Evolutionary conservation across 2,329 filamentous ascomycete genomes (phyloP), one percentile per base, ranked within the genome.

Genomic region (Sporothrix variecibatus): DNA sequence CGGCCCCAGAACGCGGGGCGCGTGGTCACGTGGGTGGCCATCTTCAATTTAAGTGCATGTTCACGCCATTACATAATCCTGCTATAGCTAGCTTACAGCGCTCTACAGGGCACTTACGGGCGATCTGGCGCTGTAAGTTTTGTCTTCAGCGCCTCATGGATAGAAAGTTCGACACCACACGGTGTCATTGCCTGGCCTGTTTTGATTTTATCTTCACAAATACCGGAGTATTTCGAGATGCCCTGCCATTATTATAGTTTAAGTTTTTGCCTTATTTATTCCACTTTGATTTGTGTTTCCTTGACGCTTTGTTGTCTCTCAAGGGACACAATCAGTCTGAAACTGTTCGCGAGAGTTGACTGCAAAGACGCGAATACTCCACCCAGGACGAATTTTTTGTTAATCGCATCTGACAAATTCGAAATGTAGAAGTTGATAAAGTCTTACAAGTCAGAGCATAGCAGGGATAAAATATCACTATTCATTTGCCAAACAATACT

Each of bases 1-100:
- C 62, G 40, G 28, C 4, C 15, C 43, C 26, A 51, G 43, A 31
- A 51, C 65, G 65, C 65, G 65, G 65, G 65, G 65, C 65, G 65
- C 65, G 65, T 68, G 26, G 28, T 68, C 65, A 68, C 65, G 65
- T 68, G 65, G 2, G 26, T 5, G 7, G n/a, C n/a, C 15, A 34
- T 17, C 17, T 15, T 38, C 58, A 23, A 67, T 28, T 46, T 46
- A 67, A 46, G 5, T 12, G 2, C 23, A 12, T 28, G 0, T 6
- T 2, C 2, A 3, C 0, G 6, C 3, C n/a, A 43, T 67, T 67
- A 67, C n/a, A 8, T 65, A 26, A 65, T 65, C 34, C 8, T 3
- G 34, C 8, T 34, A 5, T 3, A 6, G 43, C 40, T 3, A 6
- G 43, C 15, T 20, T 49, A 56, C 7, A 56, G 51, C 4, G 51